Evolutionary conservation across 176 grass and related monocot species (phyloP).

Genomic region (Luzula sylvatica): DNA sequence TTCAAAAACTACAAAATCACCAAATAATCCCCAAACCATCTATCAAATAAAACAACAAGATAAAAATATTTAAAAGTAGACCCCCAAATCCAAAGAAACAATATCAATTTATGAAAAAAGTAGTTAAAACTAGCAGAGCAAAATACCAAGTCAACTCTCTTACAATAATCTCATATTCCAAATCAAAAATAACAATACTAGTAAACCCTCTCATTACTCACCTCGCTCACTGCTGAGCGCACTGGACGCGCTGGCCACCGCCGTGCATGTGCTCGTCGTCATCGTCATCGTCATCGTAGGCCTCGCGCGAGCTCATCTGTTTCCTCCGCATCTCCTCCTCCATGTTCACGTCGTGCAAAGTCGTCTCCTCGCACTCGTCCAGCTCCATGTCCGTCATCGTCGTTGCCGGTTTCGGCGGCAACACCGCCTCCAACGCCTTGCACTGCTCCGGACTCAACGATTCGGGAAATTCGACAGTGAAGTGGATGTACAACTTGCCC

Average conservation of each 20-base stretch:
- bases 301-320: slow-evolving; percentile 58
- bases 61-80: slow-evolving; percentile 3
- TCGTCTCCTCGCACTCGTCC: slow-evolving; percentile 92
- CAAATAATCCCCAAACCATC: slow-evolving; percentile 27
- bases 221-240: slow-evolving; percentile 86
- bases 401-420: slow-evolving; percentile 45
- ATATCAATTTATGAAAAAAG: background rate
- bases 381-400: slow-evolving; percentile 84
- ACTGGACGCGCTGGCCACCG: slow-evolving; percentile 78
- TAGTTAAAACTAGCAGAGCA: slow-evolving; percentile 13
- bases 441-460: slow-evolving; percentile 50
- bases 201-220: too few species aligned
- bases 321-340: slow-evolving; percentile 95
- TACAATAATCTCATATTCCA: background rate
- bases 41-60: slow-evolving; percentile 14
- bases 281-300: slow-evolving; percentile 76
- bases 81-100: slow-evolving; percentile 17
- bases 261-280: slow-evolving; percentile 50
- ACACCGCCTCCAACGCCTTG: slow-evolving; percentile 67
- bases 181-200: slow-evolving; percentile 1
- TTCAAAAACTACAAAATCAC: background rate
- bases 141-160: slow-evolving; percentile 7
- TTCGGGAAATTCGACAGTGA: slow-evolving; percentile 75
- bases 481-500: slow-evolving; percentile 96
- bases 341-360: slow-evolving; percentile 76